Evolutionary conservation across 768 basidiomycete genomes (phyloP).

Genomic region (Trametes coccinea): DNA sequence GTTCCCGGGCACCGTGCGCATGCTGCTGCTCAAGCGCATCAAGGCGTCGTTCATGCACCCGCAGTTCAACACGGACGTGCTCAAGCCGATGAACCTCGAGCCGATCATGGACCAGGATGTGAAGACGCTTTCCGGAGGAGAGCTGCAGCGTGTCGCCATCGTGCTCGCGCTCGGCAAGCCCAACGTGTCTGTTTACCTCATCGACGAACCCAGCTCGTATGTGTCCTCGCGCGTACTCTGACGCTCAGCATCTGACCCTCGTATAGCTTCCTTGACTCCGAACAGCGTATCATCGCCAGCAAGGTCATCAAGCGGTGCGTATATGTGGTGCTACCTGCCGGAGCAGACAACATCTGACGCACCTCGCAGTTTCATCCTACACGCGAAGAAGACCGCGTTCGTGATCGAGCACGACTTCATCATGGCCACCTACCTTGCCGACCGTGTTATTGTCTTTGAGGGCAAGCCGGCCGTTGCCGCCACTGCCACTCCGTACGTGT

Average conservation of each 20-base stretch:
- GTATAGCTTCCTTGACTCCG: slow-evolving; percentile 89
- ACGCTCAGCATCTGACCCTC: not conserved
- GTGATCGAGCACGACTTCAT: slow-evolving; percentile 99
- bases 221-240: slow-evolving; percentile 23
- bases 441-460: slow-evolving; percentile 93
- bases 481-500: slow-evolving; percentile 83
- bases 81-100: slow-evolving; percentile 97
- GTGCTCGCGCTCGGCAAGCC: slow-evolving; percentile 89
- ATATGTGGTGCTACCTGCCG: not conserved
- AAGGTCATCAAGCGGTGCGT: slow-evolving; percentile 93
- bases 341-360: not conserved
- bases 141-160: slow-evolving; percentile 96
- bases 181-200: slow-evolving; percentile 84
- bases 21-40: slow-evolving; percentile 92
- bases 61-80: slow-evolving; percentile 98
- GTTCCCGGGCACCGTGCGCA: slow-evolving; percentile 95
- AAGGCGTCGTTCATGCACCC: slow-evolving; percentile 97
- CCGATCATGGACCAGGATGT: slow-evolving; percentile 97
- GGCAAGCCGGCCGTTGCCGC: slow-evolving; percentile 85
- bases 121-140: slow-evolving; percentile 97
- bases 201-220: slow-evolving; percentile 90
- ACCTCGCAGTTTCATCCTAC: slow-evolving; percentile 77
- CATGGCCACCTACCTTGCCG: slow-evolving; percentile 99
- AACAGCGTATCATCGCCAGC: slow-evolving; percentile 97
- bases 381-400: slow-evolving; percentile 97